Base-by-base conservation (phyloP, 78 protist genomes). In the slime mould (Dictyostelium discoideum) region DNA sequence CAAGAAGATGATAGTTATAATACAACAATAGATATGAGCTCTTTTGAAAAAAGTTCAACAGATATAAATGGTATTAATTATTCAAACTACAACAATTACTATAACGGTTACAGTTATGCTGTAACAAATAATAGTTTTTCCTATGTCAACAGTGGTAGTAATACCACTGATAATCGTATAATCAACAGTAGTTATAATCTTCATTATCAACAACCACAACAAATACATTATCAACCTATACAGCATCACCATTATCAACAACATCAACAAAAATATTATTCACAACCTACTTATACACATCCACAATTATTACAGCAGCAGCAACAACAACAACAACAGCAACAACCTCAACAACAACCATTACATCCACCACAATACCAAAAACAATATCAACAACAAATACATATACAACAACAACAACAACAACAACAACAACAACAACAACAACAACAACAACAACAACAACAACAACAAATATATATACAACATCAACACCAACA, bases 361-460 rank as follows among this genome's bases (percentile, higher is more conserved):
- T 32, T 18, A 14, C 50, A 48, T 11, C 39, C 42, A 24, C 20
- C 42, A 22, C 63, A 44, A 26, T 67, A 44, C 24, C 85, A 48
- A 22, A 22, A 80, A 3, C 39, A 48, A 81, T 60, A 81, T 40
- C 69, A 50, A 39, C 54, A 48, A 8, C 46, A 81, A 14, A 13
- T 50, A 8, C 46, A 81, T 3, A 13, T 50, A 48, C 39, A 81
- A 81, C 16, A 81, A 48, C 26, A 81, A 50, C n/a, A 81, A 48
- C 85, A 81, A 81, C 46, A 82, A 50, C 72, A 82, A 50, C 24
- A 50, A 40, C 72, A 82, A 54, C 24, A 44, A 20, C 40, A 44
- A 22, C 18, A 80, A 80, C 67, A 80, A 48, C 44, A 82, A 60
- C 37, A 57, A 9, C 16, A 84, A 26, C 16, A 67, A 39, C 10